Conservation (phyloP, 2,329 filamentous ascomycete genomes). For the Metarhizium brunneum region DNA sequence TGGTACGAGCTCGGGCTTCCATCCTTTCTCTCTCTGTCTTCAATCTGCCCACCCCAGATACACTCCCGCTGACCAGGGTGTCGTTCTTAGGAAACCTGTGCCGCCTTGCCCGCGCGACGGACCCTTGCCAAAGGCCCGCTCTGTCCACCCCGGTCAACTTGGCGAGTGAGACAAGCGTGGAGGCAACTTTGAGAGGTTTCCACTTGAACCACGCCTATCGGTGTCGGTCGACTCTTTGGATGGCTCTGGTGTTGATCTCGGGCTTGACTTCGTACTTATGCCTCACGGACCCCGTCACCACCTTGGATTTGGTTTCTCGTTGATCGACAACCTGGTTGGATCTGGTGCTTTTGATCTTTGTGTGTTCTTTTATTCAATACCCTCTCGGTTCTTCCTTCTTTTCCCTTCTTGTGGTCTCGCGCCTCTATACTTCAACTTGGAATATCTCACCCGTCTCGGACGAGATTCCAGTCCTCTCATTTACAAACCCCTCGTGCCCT, state of each 20-base stretch:
- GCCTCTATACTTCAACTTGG: constrained; percentile 26
- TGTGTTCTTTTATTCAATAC: constrained; percentile 31
- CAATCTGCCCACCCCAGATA: constrained; percentile 8
- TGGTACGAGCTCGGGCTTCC: constrained; percentile 7
- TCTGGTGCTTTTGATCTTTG: constrained; percentile 32
- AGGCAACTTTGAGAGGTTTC: constrained; percentile 3
- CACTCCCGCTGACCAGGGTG: constrained; percentile 6
- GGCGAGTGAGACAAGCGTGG: constrained; percentile 37
- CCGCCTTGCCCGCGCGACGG: constrained; percentile 8
- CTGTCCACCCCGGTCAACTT: constrained; percentile 26
- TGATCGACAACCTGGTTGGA: constrained; percentile 40
- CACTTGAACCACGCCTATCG: constrained; percentile 12
- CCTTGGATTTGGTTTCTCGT: constrained; percentile 27
- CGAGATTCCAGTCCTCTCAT: constrained; percentile 34
- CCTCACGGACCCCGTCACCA: constrained; percentile 33
- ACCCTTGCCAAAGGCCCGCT: constrained; percentile 10
- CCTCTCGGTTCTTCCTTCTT: constrained; percentile 42
- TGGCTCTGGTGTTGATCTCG: constrained; percentile 24
- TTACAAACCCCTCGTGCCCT: constrained; percentile 17
- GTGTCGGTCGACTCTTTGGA: constrained; percentile 7
- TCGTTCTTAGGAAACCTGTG: constrained; percentile 3
- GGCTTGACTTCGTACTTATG: constrained; percentile 39
- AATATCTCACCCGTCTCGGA: constrained; percentile 21
- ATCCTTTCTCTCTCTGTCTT: constrained; percentile 3
- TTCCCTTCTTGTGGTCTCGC: constrained; percentile 20